Conservation (phyloP, 805 yeast genomes). For the Cyberlindnera japonica region DNA sequence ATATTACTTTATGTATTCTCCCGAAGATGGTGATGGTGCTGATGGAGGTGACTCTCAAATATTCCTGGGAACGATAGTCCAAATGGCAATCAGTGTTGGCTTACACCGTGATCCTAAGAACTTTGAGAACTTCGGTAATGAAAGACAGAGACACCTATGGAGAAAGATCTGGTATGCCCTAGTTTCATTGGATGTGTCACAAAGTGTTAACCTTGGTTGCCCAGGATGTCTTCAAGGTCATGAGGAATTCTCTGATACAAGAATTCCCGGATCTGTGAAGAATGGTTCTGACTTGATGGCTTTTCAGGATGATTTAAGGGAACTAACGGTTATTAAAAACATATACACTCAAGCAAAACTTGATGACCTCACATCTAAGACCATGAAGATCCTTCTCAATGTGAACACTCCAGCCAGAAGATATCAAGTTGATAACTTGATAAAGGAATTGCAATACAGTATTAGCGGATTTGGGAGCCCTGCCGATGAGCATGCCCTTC, state of each 20-base stretch:
- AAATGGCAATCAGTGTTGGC: conserved; percentile 67
- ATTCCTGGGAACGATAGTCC: conserved; percentile 51
- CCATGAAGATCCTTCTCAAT: conserved; percentile 35
- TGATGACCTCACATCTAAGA: conserved; percentile 39
- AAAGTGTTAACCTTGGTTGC: conserved; percentile 39
- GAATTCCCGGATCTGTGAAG: conserved; percentile 34
- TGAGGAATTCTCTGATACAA: conserved; percentile 40
- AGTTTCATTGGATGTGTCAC: conserved; percentile 38
- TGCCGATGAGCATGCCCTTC: conserved; percentile 33
- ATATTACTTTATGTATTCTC: conserved; percentile 51
- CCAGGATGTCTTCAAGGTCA: conserved; percentile 36
- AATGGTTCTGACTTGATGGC: conserved; percentile 21
- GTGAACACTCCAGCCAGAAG: conserved; percentile 40
- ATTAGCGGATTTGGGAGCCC: conserved; percentile 30
- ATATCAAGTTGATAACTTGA: conserved; percentile 36
- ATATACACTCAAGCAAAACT: conserved; percentile 44
- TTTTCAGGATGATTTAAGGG: conserved; percentile 34
- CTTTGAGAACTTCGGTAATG: conserved; percentile 41
- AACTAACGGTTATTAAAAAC: conserved; percentile 45
- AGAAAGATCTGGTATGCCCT: conserved; percentile 57
- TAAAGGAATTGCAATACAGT: conserved; percentile 31
- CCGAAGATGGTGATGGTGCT: conserved; percentile 55
- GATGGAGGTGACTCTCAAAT: conserved; percentile 60
- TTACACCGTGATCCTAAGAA: conserved; percentile 63
- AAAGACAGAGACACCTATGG: conserved; percentile 44